These are phyloP conservation scores for Hymenoscyphus albidus DNA, from an alignment of 2,329 filamentous ascomycete species.

Conservation along the genomic window DNA sequence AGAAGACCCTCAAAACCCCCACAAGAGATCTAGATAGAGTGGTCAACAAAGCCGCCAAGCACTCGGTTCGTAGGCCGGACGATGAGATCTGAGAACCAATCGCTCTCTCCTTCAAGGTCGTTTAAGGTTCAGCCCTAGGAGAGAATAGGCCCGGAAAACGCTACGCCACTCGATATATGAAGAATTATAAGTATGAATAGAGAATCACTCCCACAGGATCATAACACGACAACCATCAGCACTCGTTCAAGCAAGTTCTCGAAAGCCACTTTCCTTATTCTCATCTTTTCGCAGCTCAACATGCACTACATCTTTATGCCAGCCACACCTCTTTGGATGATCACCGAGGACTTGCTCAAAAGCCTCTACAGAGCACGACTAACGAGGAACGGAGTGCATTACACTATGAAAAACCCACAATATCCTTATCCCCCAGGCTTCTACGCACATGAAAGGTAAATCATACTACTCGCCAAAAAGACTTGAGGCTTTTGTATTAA, in stretches of 20 bases:
- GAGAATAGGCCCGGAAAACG: neutral
- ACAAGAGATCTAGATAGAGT: too few species aligned
- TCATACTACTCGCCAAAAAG: neutral
- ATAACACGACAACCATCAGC: neutral
- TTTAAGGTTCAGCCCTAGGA: neutral
- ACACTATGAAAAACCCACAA: neutral
- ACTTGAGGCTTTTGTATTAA: neutral
- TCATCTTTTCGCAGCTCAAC: neutral
- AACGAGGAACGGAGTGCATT: neutral
- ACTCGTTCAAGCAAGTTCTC: neutral
- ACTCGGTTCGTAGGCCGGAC: neutral
- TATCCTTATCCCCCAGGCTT: neutral
- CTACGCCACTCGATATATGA: neutral
- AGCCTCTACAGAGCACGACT: neutral
- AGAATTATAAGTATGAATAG: neutral
- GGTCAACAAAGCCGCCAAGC: too few species aligned
- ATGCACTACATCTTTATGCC: conserved; percentile 1
- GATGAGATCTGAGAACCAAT: neutral
- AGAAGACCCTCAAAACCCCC: too few species aligned
- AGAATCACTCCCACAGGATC: neutral
- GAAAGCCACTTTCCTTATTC: neutral
- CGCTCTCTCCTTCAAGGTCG: neutral
- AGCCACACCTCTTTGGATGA: neutral
- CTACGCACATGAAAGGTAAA: neutral
- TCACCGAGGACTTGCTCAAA: neutral